These are phyloP conservation scores for Microdochium bolleyi DNA, from an alignment of 2,329 filamentous ascomycete genomes.

Conservation along the genomic window DNA sequence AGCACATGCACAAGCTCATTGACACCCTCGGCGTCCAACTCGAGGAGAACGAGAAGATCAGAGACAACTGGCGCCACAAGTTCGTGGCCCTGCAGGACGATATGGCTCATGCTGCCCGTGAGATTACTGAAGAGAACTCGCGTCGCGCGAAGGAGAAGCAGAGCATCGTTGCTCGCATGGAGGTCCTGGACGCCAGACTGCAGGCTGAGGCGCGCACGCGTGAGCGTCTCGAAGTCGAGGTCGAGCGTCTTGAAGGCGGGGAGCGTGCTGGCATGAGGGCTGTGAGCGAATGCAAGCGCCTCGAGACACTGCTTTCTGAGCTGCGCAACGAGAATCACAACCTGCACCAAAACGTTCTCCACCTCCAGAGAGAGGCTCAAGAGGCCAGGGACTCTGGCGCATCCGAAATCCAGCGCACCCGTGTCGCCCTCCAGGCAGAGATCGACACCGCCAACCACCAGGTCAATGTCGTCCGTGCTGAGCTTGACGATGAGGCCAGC, in stretches of 20 bases:
- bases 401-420: conserved; percentile 73
- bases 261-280: conserved; percentile 60
- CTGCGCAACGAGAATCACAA: conserved; percentile 61
- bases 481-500: conserved; percentile 71
- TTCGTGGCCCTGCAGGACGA: conserved; percentile 82
- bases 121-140: conserved; percentile 77
- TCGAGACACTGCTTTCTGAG: conserved; percentile 47
- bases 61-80: conserved; percentile 77
- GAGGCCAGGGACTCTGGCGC: conserved; percentile 75
- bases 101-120: conserved; percentile 69
- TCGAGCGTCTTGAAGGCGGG: conserved; percentile 55
- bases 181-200: conserved; percentile 70
- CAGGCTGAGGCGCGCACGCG: conserved; percentile 66
- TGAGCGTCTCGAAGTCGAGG: conserved; percentile 58
- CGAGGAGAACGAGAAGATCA: conserved; percentile 76
- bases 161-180: conserved; percentile 68
- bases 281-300: conserved; percentile 52
- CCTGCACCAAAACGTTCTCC: conserved; percentile 59
- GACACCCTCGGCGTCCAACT: conserved; percentile 69
- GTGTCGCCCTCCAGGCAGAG: conserved; percentile 71
- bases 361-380: conserved; percentile 74
- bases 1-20: conserved; percentile 66
- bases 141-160: conserved; percentile 72
- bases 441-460: conserved; percentile 79
- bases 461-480: conserved; percentile 73